These are phyloP conservation scores for Mitragyna speciosa DNA, from an alignment of 257 asterid species.

Conservation along the genomic window DNA sequence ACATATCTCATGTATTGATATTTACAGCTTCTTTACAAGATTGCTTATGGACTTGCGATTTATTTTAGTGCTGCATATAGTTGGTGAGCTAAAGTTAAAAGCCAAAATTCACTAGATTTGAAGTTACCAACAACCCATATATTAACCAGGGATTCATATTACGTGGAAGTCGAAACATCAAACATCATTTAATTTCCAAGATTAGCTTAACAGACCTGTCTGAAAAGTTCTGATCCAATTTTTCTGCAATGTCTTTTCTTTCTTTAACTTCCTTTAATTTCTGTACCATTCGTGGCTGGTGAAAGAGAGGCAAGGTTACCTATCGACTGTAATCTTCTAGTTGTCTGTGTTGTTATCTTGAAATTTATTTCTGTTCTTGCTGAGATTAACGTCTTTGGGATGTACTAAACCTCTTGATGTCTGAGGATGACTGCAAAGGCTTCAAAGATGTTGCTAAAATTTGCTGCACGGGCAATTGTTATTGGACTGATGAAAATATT, in stretches of 20 bases:
- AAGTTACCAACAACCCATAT: neutral
- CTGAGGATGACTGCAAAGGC: too few relatives aligned
- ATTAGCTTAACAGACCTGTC: neutral
- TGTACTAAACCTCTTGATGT: too few relatives aligned
- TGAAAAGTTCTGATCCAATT: neutral
- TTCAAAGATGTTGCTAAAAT: too few relatives aligned
- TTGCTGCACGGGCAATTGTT: constrained; percentile 50
- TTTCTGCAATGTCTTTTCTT: neutral
- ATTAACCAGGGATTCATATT: neutral
- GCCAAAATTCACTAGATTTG: neutral
- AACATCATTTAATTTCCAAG: neutral
- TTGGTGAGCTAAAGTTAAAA: neutral
- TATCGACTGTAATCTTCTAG: constrained; percentile 44
- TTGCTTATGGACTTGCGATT: neutral
- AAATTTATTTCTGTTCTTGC: constrained; percentile 27
- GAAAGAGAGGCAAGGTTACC: constrained; percentile 40
- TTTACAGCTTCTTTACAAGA: neutral
- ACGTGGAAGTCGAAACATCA: neutral
- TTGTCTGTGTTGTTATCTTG: constrained; percentile 25
- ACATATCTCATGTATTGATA: constrained; percentile 9
- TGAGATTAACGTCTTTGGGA: constrained; percentile 17
- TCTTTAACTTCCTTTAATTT: too few relatives aligned
- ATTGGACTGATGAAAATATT: neutral
- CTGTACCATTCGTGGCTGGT: too few relatives aligned
- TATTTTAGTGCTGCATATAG: neutral